These are phyloP conservation scores for Jatropha curcas DNA, from an alignment of 345 rosid species.

Conservation along the genomic window DNA sequence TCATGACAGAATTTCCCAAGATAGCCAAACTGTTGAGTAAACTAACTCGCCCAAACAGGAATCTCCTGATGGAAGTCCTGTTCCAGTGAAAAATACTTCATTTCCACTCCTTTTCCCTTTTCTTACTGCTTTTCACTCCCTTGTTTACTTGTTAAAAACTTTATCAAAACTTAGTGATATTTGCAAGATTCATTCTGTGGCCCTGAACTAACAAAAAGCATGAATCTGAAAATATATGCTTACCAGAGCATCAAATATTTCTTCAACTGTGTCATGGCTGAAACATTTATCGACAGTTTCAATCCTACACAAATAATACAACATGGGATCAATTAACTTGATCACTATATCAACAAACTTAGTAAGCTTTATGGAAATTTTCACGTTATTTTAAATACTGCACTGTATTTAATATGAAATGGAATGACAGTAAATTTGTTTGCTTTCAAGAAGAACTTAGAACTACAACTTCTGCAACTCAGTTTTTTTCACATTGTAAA, in stretches of 20 bases:
- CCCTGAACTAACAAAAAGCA: neutral
- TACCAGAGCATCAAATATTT: slow-evolving; percentile 79
- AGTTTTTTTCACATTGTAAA: neutral
- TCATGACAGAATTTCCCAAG: neutral
- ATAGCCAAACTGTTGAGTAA: neutral
- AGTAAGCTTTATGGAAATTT: neutral
- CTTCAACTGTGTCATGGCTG: slow-evolving; percentile 80
- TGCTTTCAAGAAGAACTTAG: neutral
- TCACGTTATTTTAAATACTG: neutral
- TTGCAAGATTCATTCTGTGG: neutral
- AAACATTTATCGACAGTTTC: slow-evolving; percentile 74
- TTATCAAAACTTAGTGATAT: neutral
- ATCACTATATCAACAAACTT: neutral
- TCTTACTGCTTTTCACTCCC: neutral
- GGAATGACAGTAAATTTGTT: neutral
- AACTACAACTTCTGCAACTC: slow-evolving; percentile 3
- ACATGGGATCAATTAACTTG: slow-evolving; percentile 4
- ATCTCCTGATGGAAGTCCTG: neutral
- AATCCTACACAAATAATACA: slow-evolving; percentile 45
- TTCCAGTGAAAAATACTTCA: neutral
- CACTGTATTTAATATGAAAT: neutral
- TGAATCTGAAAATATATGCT: slow-evolving; percentile 19
- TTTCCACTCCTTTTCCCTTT: neutral
- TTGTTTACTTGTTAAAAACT: neutral
- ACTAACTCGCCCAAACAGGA: neutral